phyloP scores from a whole-genome alignment of 352 stramenopile species.

The Globisporangium alternatum region DNA sequence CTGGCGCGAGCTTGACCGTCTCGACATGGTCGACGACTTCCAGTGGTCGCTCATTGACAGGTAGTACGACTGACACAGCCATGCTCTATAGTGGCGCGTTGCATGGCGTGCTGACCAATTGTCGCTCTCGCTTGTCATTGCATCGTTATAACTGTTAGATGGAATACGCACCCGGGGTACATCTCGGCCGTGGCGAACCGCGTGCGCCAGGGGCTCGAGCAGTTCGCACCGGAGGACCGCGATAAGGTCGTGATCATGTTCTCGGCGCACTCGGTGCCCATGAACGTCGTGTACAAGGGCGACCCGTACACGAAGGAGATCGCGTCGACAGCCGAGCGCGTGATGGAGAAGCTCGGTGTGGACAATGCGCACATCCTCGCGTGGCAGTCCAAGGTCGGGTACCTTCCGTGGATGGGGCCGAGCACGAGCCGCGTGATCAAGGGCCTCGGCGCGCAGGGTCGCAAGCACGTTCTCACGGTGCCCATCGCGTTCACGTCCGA shows the following conservation, averaged over 20 bases:
- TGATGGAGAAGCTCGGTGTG: slow-evolving; percentile 66
- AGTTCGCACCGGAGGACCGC: slow-evolving; percentile 88
- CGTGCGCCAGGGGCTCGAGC: slow-evolving; percentile 90
- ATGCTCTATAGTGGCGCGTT: not conserved
- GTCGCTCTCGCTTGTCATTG: not conserved
- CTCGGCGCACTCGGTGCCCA: slow-evolving; percentile 87
- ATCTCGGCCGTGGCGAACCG: slow-evolving; percentile 91
- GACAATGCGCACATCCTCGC: slow-evolving; percentile 87
- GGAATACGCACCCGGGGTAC: slow-evolving; percentile 96
- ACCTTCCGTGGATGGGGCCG: slow-evolving; percentile 97
- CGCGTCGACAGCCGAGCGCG: slow-evolving; percentile 60
- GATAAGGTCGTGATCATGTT: slow-evolving; percentile 91
- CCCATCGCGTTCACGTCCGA: slow-evolving; percentile 98
- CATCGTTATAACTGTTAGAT: slow-evolving; percentile 50
- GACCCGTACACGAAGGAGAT: slow-evolving; percentile 89
- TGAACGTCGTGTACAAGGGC: slow-evolving; percentile 88
- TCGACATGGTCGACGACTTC: slow-evolving; percentile 87
- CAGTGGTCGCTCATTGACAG: slow-evolving; percentile 84
- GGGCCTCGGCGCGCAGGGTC: slow-evolving; percentile 88
- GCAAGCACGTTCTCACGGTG: slow-evolving; percentile 97
- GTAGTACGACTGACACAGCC: not conserved
- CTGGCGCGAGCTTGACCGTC: slow-evolving; percentile 76
- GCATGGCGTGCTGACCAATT: not conserved
- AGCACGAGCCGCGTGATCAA: slow-evolving; percentile 96
- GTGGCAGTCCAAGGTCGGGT: slow-evolving; percentile 98